Base-by-base conservation (phyloP, 78 protist genomes). In the Monosiga brevicollis region DNA sequence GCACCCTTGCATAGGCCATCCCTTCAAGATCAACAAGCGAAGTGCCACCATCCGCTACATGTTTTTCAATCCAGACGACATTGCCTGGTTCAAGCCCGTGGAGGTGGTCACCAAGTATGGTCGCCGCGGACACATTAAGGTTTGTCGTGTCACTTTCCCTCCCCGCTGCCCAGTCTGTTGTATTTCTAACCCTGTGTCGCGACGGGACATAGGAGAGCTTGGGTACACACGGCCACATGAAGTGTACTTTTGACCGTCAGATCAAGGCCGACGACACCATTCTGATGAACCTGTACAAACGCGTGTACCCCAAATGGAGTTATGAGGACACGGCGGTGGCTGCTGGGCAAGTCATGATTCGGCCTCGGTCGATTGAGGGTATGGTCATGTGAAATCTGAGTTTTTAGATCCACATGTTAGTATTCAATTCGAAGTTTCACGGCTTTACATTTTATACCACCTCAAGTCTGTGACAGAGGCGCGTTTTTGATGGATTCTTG, bases 71-170 rank as follows among this genome's bases (percentile, higher is more conserved):
- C 92, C 86, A 0, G 97, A 94, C 26, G 99, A 98, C 83, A 89
- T 98, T 55, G 62, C 71, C 1, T 98, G 95, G 95, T 98, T 95
- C 95, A 95, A 95, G 84, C 96, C 96, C 3, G 90, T 97, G 41
- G 98, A 86, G 87, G 91, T 98, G 26, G 88, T 85, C 83, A 98
- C 99, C 34, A 97, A 95, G 82, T 1, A 82, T 36, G 99, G 99
- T 25, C 84, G 95, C 20, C 25, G 80, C 20, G 99, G 99, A 11
- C 89, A 89, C 83, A 98, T 98, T 72, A 77, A 62, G 41, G 94
- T 92, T 80, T 78, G 98, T 10, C 78, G 1, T 36, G 6, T 1
- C 2, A 2, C 40, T 15, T 2, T 36, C 6, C 42, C 1, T 35
- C 78, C 23, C 25, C 41, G 3, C 15, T 6, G 6, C 62, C 62